phyloP scores from a whole-genome alignment of 2,329 filamentous ascomycete species.

The Talaromyces piceae region DNA sequence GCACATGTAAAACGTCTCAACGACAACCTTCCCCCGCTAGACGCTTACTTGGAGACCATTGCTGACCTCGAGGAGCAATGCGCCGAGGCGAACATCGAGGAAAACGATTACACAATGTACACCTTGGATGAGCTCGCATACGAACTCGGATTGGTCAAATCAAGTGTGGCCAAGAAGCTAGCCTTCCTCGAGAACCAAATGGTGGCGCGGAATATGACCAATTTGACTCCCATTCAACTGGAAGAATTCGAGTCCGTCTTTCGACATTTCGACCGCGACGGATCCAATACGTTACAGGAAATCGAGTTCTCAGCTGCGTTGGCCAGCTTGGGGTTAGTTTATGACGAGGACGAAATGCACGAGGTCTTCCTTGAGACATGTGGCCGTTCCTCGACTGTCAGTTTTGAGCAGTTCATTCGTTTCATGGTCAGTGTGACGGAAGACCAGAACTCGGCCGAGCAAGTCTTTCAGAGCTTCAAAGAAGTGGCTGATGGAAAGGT shows the following conservation, averaged over 20 bases:
- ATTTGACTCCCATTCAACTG: slow-evolving; percentile 92
- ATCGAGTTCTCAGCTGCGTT: slow-evolving; percentile 93
- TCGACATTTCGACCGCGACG: slow-evolving; percentile 91
- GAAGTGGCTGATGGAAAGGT: slow-evolving; percentile 95
- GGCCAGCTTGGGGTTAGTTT: slow-evolving; percentile 89
- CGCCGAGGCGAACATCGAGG: slow-evolving; percentile 93
- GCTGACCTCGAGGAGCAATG: slow-evolving; percentile 80
- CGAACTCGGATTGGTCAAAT: slow-evolving; percentile 83
- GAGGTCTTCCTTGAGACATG: slow-evolving; percentile 87
- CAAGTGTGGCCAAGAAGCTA: slow-evolving; percentile 90
- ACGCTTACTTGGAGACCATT: slow-evolving; percentile 83
- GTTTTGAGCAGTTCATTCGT: slow-evolving; percentile 96
- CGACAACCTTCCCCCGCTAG: slow-evolving; percentile 78
- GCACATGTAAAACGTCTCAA: slow-evolving; percentile 79
- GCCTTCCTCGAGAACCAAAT: slow-evolving; percentile 97
- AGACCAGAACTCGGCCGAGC: slow-evolving; percentile 96
- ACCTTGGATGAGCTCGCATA: slow-evolving; percentile 95
- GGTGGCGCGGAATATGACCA: slow-evolving; percentile 97
- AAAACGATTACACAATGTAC: slow-evolving; percentile 99
- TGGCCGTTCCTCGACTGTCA: slow-evolving; percentile 62
- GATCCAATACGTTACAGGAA: slow-evolving; percentile 82
- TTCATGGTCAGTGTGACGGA: slow-evolving; percentile 99
- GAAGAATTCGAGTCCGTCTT: slow-evolving; percentile 99
- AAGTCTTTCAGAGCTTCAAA: slow-evolving; percentile 95
- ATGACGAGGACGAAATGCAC: slow-evolving; percentile 98